Percentiles rank a stretch among this genome's conserved stretches.
Conservation (phyloP, 441 rosid genomes). For the Gossypium gossypioides region DNA sequence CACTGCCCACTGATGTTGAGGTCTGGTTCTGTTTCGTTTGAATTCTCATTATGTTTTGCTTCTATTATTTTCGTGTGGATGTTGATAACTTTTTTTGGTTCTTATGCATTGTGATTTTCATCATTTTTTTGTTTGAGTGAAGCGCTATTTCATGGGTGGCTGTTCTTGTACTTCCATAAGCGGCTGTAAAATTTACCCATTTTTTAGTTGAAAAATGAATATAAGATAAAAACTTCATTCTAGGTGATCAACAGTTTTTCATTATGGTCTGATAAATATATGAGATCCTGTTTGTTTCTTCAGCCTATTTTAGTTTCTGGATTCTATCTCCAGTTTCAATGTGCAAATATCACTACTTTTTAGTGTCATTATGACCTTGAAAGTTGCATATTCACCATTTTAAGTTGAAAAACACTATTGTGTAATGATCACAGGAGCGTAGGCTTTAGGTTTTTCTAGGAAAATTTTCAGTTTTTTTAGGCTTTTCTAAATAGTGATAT, state of each 20-base stretch:
- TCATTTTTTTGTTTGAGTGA: background rate
- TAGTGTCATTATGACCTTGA: background rate
- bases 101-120: background rate
- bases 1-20: constrained; percentile 43
- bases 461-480: background rate
- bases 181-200: background rate
- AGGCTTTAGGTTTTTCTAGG: background rate
- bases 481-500: no score
- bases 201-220: background rate
- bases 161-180: background rate
- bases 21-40: constrained; percentile 18
- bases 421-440: background rate
- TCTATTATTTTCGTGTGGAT: background rate
- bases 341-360: background rate
- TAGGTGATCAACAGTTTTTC: background rate
- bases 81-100: background rate
- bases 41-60: background rate
- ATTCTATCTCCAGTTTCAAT: background rate
- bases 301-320: background rate
- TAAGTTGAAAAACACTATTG: background rate
- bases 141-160: background rate
- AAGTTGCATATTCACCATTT: background rate
- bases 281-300: background rate
- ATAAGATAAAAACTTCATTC: background rate
- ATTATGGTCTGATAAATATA: background rate